A percentile compares a stretch with the other conserved stretches of the same genome.
Evolutionary conservation across 1,284 basidiomycete genomes (phyloP).

Genomic region (Cutaneotrichosporon cavernicola): DNA sequence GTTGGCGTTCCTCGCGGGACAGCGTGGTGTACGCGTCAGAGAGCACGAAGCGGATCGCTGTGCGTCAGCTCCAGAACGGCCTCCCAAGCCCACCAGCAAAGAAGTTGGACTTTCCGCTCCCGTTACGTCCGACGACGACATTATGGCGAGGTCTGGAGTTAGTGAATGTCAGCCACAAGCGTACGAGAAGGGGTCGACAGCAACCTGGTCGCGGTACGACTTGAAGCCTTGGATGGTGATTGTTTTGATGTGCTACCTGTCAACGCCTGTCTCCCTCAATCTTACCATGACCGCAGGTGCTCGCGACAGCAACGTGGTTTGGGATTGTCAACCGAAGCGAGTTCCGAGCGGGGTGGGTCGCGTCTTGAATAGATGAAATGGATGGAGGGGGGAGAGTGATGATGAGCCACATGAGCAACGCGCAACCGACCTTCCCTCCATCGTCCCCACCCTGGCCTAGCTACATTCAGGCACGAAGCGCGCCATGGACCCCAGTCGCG

Average conservation of each 20-base stretch:
- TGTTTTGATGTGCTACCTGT: conserved; percentile 76
- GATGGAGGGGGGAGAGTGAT: neutral
- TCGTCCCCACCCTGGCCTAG: too few species aligned
- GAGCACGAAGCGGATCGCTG: conserved; percentile 93
- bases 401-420: neutral
- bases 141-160: conserved; percentile 73
- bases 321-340: neutral
- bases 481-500: conserved; percentile 9
- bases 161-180: conserved; percentile 31
- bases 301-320: neutral
- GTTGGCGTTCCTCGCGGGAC: conserved; percentile 87
- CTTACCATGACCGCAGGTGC: conserved; percentile 4
- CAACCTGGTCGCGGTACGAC: conserved; percentile 71
- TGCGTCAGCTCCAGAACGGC: conserved; percentile 8
- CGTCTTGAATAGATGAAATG: conserved; percentile 4
- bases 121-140: conserved; percentile 92
- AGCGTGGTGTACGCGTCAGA: conserved; percentile 97
- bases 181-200: conserved; percentile 11
- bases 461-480: conserved; percentile 11
- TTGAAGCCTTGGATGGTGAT: conserved; percentile 94
- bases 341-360: neutral
- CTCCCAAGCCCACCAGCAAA: conserved; percentile 66
- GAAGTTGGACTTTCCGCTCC: conserved; percentile 95
- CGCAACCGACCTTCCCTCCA: conserved; percentile 1
- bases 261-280: neutral